A percentile compares a stretch with the other conserved stretches of the same genome.
Conservation (phyloP, 352 stramenopile genomes). For the Phytophthora foliorum region DNA sequence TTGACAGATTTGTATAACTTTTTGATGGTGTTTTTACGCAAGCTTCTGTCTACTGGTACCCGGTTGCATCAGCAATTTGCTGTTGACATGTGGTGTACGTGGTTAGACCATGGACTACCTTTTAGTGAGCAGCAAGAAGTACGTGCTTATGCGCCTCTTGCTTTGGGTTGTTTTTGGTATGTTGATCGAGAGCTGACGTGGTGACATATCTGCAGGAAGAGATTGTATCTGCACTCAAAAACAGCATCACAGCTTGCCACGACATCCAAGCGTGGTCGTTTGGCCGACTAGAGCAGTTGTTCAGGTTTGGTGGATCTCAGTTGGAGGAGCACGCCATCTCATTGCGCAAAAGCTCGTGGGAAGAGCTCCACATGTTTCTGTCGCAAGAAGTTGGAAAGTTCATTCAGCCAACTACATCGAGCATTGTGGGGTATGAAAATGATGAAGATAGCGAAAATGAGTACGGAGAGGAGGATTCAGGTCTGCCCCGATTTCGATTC, state of each 20-base stretch:
- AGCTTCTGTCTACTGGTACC: slow-evolving; percentile 70
- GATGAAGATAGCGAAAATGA: slow-evolving; percentile 40
- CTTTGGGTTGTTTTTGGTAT: slow-evolving; percentile 5
- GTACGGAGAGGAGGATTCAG: slow-evolving; percentile 31
- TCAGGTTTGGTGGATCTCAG: slow-evolving; percentile 13
- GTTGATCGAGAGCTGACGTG: background rate
- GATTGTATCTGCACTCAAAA: slow-evolving; percentile 65
- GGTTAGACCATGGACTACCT: slow-evolving; percentile 50
- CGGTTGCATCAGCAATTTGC: slow-evolving; percentile 60
- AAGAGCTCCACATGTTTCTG: slow-evolving; percentile 53
- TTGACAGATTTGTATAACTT: slow-evolving; percentile 79
- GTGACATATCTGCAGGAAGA: slow-evolving; percentile 50
- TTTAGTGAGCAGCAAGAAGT: slow-evolving; percentile 79
- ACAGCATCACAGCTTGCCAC: slow-evolving; percentile 48
- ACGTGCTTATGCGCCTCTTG: slow-evolving; percentile 8
- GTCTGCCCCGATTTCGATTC: slow-evolving; percentile 43
- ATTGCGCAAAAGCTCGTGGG: slow-evolving; percentile 49
- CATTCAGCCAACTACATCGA: slow-evolving; percentile 33
- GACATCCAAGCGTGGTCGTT: slow-evolving; percentile 54
- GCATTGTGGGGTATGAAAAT: slow-evolving; percentile 16
- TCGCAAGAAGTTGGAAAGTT: slow-evolving; percentile 55
- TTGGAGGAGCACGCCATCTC: slow-evolving; percentile 15
- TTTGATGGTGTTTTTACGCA: slow-evolving; percentile 84
- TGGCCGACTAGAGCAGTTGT: slow-evolving; percentile 53
- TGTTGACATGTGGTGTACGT: slow-evolving; percentile 79